These are phyloP conservation scores for Quambalaria eucalypti DNA, from an alignment of 1,284 basidiomycete species.

Conservation along the genomic window DNA sequence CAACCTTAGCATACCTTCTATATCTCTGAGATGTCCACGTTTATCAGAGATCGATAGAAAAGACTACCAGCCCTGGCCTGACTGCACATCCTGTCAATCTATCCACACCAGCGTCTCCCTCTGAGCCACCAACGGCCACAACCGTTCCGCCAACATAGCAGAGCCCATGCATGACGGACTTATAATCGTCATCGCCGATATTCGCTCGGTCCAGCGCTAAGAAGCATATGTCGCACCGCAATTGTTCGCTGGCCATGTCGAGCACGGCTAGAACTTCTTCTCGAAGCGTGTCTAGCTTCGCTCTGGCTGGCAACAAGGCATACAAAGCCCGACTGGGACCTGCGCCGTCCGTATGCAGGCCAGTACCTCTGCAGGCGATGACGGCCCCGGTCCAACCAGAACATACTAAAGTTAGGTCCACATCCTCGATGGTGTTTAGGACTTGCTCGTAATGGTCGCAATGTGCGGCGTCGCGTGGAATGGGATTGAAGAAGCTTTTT, in stretches of 20 bases:
- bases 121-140: conserved; percentile 9
- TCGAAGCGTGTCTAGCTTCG: conserved; percentile 20
- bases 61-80: neutral
- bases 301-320: conserved; percentile 27
- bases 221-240: conserved; percentile 27
- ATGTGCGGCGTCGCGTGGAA: too few species aligned
- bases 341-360: too few species aligned
- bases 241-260: conserved; percentile 31
- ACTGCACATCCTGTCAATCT: neutral
- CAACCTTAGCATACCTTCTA: too few species aligned
- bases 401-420: conserved; percentile 33
- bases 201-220: conserved; percentile 21
- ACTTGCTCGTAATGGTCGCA: too few species aligned
- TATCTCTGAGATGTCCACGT: too few species aligned
- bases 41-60: conserved; percentile 6
- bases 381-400: conserved; percentile 36
- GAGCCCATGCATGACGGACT: conserved; percentile 29
- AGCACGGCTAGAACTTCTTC: conserved; percentile 34
- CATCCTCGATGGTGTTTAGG: too few species aligned
- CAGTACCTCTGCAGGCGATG: neutral
- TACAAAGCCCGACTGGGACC: conserved; percentile 32
- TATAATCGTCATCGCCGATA: conserved; percentile 18
- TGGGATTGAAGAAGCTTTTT: too few species aligned
- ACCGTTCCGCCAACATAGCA: conserved; percentile 38
- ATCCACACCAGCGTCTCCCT: neutral